Percentiles rank a stretch among this genome's conserved stretches.
Evolutionary conservation across 2,329 filamentous ascomycete species (phyloP).

Genomic region (Aspergillus nomiae): DNA sequence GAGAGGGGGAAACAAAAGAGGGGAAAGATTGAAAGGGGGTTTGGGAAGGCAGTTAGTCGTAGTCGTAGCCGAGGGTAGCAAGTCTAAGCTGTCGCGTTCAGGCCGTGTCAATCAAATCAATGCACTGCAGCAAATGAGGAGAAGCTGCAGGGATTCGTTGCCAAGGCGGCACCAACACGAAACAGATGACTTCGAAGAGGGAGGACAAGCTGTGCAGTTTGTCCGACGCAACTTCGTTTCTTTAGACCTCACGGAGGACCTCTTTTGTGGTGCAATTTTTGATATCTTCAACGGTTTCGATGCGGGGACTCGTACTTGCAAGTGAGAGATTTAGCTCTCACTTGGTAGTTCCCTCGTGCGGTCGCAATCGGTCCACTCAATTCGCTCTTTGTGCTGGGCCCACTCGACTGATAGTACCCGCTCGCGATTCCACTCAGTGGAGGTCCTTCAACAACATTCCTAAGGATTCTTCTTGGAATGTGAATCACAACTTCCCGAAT

Average conservation of each 20-base stretch:
- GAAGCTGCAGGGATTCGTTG: conserved; percentile 9
- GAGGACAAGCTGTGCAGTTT: neutral
- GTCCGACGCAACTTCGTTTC: neutral
- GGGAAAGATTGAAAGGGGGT: neutral
- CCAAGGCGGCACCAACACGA: conserved; percentile 2
- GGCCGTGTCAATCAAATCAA: conserved; percentile 1
- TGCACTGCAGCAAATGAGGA: conserved; percentile 11
- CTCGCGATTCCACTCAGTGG: conserved; percentile 10
- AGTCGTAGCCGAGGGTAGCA: neutral
- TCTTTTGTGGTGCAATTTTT: neutral
- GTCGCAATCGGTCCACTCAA: conserved; percentile 18
- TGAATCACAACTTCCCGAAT: neutral
- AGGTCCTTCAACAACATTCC: conserved; percentile 1
- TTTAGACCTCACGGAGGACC: neutral
- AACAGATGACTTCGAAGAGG: neutral
- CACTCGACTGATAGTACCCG: conserved; percentile 9
- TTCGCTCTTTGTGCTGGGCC: conserved; percentile 11
- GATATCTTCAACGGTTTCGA: neutral
- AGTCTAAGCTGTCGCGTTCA: neutral
- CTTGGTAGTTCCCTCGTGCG: conserved; percentile 26
- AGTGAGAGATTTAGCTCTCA: conserved; percentile 33
- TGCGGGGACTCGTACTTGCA: conserved; percentile 27
- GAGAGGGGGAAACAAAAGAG: neutral
- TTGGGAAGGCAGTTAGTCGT: neutral
- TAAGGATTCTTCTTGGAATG: neutral